A percentile compares a stretch with the other conserved stretches of the same genome.
These are phyloP conservation scores for Medicago arabica DNA, from an alignment of 306 rosid species.

Conservation along the genomic window DNA sequence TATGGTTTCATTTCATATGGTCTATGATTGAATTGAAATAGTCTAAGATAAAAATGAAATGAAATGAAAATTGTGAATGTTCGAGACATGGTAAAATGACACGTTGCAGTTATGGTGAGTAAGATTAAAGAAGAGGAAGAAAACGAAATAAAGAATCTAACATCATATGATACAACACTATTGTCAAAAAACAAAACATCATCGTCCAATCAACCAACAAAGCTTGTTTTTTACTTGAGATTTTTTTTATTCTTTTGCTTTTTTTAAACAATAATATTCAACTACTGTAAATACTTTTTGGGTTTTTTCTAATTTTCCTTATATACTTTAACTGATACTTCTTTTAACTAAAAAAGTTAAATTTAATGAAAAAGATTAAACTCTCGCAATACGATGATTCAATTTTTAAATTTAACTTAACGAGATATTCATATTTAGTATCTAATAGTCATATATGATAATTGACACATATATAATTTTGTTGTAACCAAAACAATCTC, in stretches of 20 bases:
- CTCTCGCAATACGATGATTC: too few relatives aligned
- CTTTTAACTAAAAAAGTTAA: too few relatives aligned
- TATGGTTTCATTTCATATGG: background rate
- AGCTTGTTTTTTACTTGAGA: background rate
- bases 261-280: background rate
- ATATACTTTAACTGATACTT: too few relatives aligned
- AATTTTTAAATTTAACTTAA: too few relatives aligned
- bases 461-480: too few relatives aligned
- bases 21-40: background rate
- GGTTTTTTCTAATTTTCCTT: background rate
- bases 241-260: background rate
- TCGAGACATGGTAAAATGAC: slow-evolving; percentile 13
- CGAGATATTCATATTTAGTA: too few relatives aligned
- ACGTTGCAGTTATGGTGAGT: slow-evolving; percentile 22
- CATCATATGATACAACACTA: background rate
- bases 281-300: background rate
- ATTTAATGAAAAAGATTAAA: too few relatives aligned
- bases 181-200: background rate
- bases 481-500: too few relatives aligned
- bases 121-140: slow-evolving; percentile 23
- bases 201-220: background rate
- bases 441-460: too few relatives aligned
- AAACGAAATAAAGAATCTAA: slow-evolving; percentile 34
- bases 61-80: slow-evolving; percentile 18
- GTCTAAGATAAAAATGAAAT: background rate